phyloP scores from a whole-genome alignment of 2,329 filamentous ascomycete genomes.

The Colletotrichum tabaci region DNA sequence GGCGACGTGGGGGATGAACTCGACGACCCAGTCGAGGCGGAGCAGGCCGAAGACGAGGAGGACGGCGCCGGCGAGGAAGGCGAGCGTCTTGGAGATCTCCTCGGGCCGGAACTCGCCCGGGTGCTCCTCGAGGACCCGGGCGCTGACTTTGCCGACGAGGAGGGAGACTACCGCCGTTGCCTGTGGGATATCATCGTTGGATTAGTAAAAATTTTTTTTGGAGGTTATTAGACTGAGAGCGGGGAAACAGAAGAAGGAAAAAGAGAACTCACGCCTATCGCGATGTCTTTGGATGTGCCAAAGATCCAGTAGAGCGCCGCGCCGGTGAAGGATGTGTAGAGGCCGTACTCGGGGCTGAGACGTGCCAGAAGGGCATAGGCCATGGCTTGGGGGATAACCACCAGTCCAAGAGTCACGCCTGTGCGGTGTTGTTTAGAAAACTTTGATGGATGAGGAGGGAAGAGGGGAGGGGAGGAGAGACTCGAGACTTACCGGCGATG shows the following conservation, averaged over 20 bases:
- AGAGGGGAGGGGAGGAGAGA: no score
- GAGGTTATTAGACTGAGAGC: no score
- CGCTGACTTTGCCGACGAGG: slow-evolving; percentile 63
- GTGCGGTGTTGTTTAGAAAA: slow-evolving; percentile 40
- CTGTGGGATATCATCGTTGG: slow-evolving; percentile 54
- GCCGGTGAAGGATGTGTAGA: slow-evolving; percentile 88
- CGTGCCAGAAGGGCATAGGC: slow-evolving; percentile 82
- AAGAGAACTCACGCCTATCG: slow-evolving; percentile 72
- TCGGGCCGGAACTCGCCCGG: slow-evolving; percentile 47
- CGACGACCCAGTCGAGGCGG: slow-evolving; percentile 68
- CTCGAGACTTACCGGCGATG: slow-evolving; percentile 70
- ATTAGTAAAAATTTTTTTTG: fast-evolving
- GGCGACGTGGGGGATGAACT: slow-evolving; percentile 67
- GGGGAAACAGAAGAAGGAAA: no score
- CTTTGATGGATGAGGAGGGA: no score
- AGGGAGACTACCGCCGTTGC: slow-evolving; percentile 69
- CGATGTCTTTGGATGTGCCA: slow-evolving; percentile 88
- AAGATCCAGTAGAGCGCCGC: slow-evolving; percentile 87
- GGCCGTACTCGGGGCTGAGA: slow-evolving; percentile 77
- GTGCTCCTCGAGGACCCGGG: slow-evolving; percentile 52
- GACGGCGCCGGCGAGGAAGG: slow-evolving; percentile 64
- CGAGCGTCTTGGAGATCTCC: slow-evolving; percentile 63
- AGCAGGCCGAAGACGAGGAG: slow-evolving; percentile 64
- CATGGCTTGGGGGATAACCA: slow-evolving; percentile 85
- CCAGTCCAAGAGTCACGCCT: slow-evolving; percentile 70